Percentiles rank a stretch among this genome's conserved stretches.
phyloP scores from a whole-genome alignment of 176 grass and related monocot genomes.

The Areca catechu region DNA sequence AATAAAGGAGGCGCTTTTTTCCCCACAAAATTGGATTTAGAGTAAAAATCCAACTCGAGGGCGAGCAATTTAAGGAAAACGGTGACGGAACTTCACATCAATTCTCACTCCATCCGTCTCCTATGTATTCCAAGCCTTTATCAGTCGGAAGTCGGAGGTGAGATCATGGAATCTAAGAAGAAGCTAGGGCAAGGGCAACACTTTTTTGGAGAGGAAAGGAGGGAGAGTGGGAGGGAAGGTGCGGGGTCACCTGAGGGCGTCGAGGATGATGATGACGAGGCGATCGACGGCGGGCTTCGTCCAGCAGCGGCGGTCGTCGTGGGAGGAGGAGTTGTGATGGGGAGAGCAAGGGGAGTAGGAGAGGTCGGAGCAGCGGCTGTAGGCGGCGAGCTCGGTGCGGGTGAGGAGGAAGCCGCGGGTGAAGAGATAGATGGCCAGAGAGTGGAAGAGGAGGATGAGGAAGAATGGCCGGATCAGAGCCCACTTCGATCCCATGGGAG shows the following conservation, averaged over 20 bases:
- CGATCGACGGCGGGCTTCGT: conserved; percentile 51
- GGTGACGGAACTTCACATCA: no score
- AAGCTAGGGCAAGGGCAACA: no score
- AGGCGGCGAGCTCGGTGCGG: conserved; percentile 73
- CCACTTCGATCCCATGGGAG: no score
- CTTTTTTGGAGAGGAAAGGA: background rate
- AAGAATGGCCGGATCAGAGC: conserved; percentile 20
- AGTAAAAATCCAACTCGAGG: no score
- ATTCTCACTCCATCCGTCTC: no score
- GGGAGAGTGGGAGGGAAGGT: no score
- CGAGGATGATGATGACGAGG: conserved; percentile 66
- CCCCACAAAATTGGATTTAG: no score
- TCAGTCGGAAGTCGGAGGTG: no score
- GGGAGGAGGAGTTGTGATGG: background rate
- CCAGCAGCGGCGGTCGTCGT: conserved; percentile 27
- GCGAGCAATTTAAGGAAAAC: no score
- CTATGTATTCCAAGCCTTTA: no score
- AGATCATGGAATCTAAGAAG: no score
- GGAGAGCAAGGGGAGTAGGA: conserved; percentile 11
- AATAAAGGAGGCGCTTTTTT: no score
- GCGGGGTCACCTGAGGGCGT: conserved; percentile 52
- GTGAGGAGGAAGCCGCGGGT: conserved; percentile 96
- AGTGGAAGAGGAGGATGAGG: conserved; percentile 41
- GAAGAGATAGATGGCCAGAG: conserved; percentile 60
- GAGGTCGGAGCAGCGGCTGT: conserved; percentile 55